Conservation (phyloP, 202 grass and related monocot genomes). For the Hordeum pubiflorum region DNA sequence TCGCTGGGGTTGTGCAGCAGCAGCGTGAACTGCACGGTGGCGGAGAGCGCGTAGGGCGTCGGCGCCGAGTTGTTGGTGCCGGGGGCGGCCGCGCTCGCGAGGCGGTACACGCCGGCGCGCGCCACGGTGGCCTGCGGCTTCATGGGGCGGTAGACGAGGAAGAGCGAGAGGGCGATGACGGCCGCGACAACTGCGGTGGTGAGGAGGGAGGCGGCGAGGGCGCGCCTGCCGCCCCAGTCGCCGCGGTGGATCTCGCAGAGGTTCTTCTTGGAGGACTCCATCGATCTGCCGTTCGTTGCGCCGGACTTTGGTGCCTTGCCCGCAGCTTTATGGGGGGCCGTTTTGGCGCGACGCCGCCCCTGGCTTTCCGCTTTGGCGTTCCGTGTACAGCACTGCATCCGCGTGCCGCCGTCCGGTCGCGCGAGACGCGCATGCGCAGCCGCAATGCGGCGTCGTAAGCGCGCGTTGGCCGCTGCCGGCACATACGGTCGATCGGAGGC, state of each 20-base stretch:
- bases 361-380: neutral
- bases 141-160: slow-evolving; percentile 52
- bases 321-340: neutral
- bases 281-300: neutral
- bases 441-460: too few species aligned
- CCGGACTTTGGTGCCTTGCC: neutral
- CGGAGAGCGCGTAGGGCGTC: slow-evolving; percentile 30
- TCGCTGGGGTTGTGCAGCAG: slow-evolving; percentile 73
- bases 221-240: neutral
- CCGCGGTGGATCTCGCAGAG: slow-evolving; percentile 10
- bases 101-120: slow-evolving; percentile 38
- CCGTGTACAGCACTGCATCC: slow-evolving; percentile 6
- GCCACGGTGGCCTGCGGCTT: slow-evolving; percentile 53
- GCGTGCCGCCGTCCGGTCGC: neutral
- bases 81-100: neutral
- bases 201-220: neutral
- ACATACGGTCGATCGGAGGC: too few species aligned
- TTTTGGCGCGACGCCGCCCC: neutral
- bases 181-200: neutral
- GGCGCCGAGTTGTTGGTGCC: neutral
- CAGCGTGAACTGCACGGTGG: slow-evolving; percentile 51
- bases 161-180: slow-evolving; percentile 27
- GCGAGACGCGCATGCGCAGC: neutral
- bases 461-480: too few species aligned
- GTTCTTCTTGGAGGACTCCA: slow-evolving; percentile 14